Percentiles rank a stretch among this genome's conserved stretches.
phyloP scores from a whole-genome alignment of 768 basidiomycete genomes.

The Mycena sanguinolenta region DNA sequence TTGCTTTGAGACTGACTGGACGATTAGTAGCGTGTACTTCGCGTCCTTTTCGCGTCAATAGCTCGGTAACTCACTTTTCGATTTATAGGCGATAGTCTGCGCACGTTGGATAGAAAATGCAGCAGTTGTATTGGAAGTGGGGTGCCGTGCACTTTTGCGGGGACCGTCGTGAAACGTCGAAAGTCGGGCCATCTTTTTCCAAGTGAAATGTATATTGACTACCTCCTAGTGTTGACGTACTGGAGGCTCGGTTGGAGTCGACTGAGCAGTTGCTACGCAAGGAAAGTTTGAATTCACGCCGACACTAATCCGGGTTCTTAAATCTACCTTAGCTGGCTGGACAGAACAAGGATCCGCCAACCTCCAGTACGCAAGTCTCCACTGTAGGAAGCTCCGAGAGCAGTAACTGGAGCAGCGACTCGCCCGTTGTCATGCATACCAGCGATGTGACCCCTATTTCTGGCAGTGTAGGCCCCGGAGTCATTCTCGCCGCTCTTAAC shows the following conservation, averaged over 20 bases:
- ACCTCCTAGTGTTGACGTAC: neutral
- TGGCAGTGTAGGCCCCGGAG: constrained; percentile 8
- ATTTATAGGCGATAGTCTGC: constrained; percentile 7
- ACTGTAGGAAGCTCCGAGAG: neutral
- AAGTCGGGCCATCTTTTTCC: neutral
- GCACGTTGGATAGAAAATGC: constrained; percentile 10
- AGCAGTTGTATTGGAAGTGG: neutral
- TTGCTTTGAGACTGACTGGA: neutral
- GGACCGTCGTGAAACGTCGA: neutral
- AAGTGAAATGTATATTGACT: neutral
- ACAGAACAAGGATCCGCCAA: neutral
- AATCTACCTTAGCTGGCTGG: neutral
- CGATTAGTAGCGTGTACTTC: neutral
- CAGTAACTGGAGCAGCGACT: constrained; percentile 5
- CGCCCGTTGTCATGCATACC: neutral
- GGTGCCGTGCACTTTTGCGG: constrained; percentile 2
- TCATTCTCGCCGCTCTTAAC: constrained; percentile 21
- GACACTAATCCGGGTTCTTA: neutral
- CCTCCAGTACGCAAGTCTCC: too few species aligned
- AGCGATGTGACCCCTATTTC: neutral
- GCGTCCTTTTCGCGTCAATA: too few species aligned
- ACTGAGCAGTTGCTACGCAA: constrained; percentile 10
- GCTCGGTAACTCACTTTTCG: neutral
- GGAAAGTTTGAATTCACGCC: neutral
- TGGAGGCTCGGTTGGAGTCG: neutral